Evolutionary conservation across 1,284 basidiomycete species (phyloP).

Genomic region (Rhodotorula sp.): DNA sequence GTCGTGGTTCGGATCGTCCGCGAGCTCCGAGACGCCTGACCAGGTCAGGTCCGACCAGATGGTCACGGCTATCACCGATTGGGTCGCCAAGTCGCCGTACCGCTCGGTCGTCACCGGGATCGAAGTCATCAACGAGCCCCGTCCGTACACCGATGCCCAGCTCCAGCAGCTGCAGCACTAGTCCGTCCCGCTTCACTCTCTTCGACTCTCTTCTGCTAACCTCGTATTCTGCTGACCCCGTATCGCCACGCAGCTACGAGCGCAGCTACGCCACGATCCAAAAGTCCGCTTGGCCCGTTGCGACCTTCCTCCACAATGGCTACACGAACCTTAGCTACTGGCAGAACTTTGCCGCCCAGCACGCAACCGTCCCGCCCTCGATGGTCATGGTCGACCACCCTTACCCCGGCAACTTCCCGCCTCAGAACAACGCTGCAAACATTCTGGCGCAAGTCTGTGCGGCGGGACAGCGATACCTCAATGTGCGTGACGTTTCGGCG

Average conservation of each 20-base stretch:
- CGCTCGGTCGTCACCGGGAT: constrained; percentile 44
- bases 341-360: constrained; percentile 13
- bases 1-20: constrained; percentile 24
- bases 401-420: constrained; percentile 45
- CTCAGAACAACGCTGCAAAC: constrained; percentile 37
- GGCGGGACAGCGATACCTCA: constrained; percentile 39
- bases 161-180: constrained; percentile 40
- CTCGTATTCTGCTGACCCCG: too few relatives aligned
- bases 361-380: constrained; percentile 37
- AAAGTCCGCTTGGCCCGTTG: constrained; percentile 39
- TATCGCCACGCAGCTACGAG: background rate
- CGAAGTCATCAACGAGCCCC: constrained; percentile 44
- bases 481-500: background rate
- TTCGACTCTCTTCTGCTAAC: background rate
- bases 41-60: constrained; percentile 43
- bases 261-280: constrained; percentile 44
- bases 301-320: constrained; percentile 44
- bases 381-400: constrained; percentile 47
- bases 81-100: constrained; percentile 42
- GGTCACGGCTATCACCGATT: constrained; percentile 43
- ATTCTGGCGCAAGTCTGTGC: constrained; percentile 45
- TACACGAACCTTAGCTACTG: constrained; percentile 20
- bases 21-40: constrained; percentile 28
- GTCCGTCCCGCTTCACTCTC: constrained; percentile 25
- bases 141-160: constrained; percentile 45